phyloP scores from a whole-genome alignment of 177 flowering plant genomes.

The Vitis hybrid region DNA sequence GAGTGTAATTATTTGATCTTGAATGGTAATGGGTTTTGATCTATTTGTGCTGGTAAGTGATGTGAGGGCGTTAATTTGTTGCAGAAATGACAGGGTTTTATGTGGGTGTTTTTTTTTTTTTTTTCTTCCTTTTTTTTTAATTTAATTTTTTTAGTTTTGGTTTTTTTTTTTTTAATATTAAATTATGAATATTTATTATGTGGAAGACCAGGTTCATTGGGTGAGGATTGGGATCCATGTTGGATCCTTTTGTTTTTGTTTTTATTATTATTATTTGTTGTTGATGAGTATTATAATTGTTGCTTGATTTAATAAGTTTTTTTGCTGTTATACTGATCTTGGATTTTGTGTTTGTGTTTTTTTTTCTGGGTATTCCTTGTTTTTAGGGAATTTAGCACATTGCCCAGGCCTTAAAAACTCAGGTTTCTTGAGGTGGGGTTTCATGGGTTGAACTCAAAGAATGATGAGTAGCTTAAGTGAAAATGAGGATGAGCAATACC shows the following conservation, averaged over 20 bases:
- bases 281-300: not conserved
- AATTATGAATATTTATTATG: conserved; percentile 10
- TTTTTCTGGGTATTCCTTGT: conserved; percentile 14
- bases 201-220: conserved; percentile 57
- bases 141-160: conserved; percentile 6
- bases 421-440: conserved; percentile 29
- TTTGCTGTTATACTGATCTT: conserved; percentile 21
- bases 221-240: conserved; percentile 73
- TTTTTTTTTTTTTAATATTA: conserved; percentile 2
- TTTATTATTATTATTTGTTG: conserved; percentile 3
- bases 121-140: not conserved
- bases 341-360: conserved; percentile 20
- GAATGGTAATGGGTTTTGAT: conserved; percentile 17
- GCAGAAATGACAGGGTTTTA: conserved; percentile 11
- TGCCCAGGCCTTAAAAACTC: conserved; percentile 38
- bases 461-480: conserved; percentile 45
- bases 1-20: conserved; percentile 16
- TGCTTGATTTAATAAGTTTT: conserved; percentile 10
- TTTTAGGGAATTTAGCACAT: conserved; percentile 24
- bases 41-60: conserved; percentile 8
- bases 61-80: conserved; percentile 15
- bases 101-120: not conserved
- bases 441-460: conserved; percentile 59
- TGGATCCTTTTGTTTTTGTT: conserved; percentile 35
- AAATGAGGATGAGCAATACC: conserved; percentile 42